phyloP scores from a whole-genome alignment of 352 stramenopile species.

The Thalassiosira mediterranea region DNA sequence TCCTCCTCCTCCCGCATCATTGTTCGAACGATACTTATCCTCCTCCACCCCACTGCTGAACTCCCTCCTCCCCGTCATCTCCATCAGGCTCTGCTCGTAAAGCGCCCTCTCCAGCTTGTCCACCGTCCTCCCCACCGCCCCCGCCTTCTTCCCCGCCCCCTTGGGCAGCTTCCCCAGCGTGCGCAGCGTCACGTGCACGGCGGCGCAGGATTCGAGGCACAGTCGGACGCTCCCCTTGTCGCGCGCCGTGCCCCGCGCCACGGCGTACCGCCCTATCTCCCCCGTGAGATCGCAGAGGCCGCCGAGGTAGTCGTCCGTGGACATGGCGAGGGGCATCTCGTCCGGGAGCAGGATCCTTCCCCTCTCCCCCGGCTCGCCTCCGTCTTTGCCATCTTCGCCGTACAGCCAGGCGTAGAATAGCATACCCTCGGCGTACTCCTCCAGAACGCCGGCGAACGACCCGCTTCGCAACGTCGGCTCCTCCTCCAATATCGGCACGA shows the following conservation, averaged over 20 bases:
- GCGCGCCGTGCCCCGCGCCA: constrained; percentile 88
- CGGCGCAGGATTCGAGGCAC: constrained; percentile 68
- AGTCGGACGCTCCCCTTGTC: constrained; percentile 87
- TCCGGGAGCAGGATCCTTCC: constrained; percentile 52
- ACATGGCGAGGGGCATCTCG: constrained; percentile 60
- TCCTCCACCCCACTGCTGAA: constrained; percentile 37
- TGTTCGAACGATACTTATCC: too few species aligned
- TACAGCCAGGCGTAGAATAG: constrained; percentile 89
- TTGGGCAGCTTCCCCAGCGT: constrained; percentile 52
- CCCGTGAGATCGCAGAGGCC: constrained; percentile 93
- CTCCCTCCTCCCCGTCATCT: constrained; percentile 67
- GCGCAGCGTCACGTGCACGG: constrained; percentile 62
- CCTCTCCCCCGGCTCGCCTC: not conserved
- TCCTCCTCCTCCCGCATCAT: too few species aligned
- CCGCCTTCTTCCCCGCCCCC: constrained; percentile 89
- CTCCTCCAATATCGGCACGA: constrained; percentile 86
- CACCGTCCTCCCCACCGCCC: constrained; percentile 89
- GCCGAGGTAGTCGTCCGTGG: constrained; percentile 91
- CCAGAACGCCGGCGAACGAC: constrained; percentile 87
- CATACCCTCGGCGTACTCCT: constrained; percentile 94
- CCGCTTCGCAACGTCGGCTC: constrained; percentile 87
- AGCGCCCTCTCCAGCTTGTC: constrained; percentile 93
- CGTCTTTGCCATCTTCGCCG: constrained; percentile 20
- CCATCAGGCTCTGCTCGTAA: constrained; percentile 91
- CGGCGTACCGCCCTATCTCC: constrained; percentile 89